Conservation (phyloP, 768 basidiomycete genomes). For the Leccinum fibrillosum region DNA sequence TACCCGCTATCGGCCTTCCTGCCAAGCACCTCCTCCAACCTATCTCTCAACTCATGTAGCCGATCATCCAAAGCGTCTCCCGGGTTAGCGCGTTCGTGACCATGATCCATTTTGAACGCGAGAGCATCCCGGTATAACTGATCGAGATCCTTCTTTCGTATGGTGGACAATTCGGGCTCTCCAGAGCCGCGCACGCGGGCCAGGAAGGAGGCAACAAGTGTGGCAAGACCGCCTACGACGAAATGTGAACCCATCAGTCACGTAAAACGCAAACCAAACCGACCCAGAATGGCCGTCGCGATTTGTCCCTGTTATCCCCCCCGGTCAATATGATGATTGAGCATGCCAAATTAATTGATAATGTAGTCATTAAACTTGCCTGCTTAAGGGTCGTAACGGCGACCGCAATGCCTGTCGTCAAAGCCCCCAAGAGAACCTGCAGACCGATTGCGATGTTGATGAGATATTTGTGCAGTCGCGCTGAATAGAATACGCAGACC, state of each 20-base stretch:
- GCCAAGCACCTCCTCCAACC: constrained; percentile 27
- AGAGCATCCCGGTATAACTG: constrained; percentile 61
- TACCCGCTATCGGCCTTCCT: constrained; percentile 26
- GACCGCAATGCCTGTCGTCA: constrained; percentile 64
- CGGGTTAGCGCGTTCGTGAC: constrained; percentile 28
- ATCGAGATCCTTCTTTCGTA: constrained; percentile 57
- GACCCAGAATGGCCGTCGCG: constrained; percentile 40
- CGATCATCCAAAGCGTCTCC: constrained; percentile 6
- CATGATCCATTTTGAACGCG: constrained; percentile 58
- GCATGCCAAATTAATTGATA: no score
- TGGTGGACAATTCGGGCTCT: constrained; percentile 62
- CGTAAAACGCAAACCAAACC: constrained; percentile 2
- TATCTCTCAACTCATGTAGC: constrained; percentile 15
- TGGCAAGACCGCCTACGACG: constrained; percentile 56
- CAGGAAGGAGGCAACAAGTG: constrained; percentile 67
- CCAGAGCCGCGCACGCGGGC: constrained; percentile 66
- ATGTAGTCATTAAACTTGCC: constrained; percentile 28
- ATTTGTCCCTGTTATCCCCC: constrained; percentile 25
- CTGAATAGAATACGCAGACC: neutral
- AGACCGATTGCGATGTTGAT: constrained; percentile 53
- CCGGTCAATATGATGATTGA: neutral
- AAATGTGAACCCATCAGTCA: neutral
- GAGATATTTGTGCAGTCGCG: constrained; percentile 23
- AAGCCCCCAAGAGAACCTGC: constrained; percentile 61
- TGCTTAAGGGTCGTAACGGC: constrained; percentile 37